A percentile compares a stretch with the other conserved stretches of the same genome.
phyloP scores from a whole-genome alignment of 768 basidiomycete genomes.

The Leccinum rimulosum region DNA sequence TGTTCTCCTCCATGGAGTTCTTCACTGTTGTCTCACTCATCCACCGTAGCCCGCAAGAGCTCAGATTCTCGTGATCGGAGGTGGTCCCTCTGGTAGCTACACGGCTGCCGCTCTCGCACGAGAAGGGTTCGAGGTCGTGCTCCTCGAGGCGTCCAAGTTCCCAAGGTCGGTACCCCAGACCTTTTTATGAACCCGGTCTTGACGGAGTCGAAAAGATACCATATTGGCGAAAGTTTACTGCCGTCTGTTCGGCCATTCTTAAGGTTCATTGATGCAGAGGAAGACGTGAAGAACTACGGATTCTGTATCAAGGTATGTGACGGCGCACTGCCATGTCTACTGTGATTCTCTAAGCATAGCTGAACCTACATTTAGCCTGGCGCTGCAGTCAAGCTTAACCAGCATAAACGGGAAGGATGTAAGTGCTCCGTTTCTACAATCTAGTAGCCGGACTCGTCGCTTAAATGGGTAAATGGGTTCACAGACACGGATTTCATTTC shows the following conservation, averaged over 20 bases:
- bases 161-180: constrained; percentile 6
- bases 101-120: constrained; percentile 7
- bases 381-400: constrained; percentile 7
- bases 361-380: constrained; percentile 2
- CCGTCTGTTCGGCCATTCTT: constrained; percentile 9
- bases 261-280: constrained; percentile 10
- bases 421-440: background rate
- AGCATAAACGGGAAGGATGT: constrained; percentile 12
- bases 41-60: background rate
- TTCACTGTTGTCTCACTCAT: background rate
- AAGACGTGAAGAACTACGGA: constrained; percentile 4
- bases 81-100: constrained; percentile 15
- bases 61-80: constrained; percentile 13
- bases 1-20: background rate
- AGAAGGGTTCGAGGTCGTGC: constrained; percentile 8
- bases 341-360: background rate
- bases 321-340: background rate
- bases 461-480: background rate
- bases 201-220: constrained; percentile 6
- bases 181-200: background rate
- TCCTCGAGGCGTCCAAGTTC: constrained; percentile 12
- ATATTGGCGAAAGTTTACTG: constrained; percentile 15
- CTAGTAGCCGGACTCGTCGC: background rate
- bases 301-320: constrained; percentile 10
- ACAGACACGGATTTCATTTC: constrained; percentile 9